Conservation (phyloP, 2,329 filamentous ascomycete species). For the Phialophora expanda region DNA sequence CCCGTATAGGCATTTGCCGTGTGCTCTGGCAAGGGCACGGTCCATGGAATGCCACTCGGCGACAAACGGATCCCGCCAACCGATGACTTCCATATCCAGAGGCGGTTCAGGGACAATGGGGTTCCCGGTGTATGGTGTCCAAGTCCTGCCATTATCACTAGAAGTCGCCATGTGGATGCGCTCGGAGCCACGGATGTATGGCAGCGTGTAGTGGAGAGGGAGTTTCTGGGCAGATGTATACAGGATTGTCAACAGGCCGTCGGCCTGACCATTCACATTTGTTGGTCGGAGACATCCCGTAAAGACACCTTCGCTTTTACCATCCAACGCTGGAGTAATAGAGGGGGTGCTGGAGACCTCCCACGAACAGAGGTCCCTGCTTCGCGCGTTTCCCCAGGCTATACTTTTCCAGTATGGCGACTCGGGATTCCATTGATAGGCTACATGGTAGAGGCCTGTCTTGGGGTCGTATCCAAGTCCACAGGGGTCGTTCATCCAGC, state of each 20-base stretch:
- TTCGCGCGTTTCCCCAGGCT: constrained; percentile 50
- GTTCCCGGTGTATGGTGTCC: constrained; percentile 46
- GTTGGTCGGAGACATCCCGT: constrained; percentile 48
- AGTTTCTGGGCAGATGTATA: constrained; percentile 51
- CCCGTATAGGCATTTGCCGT: constrained; percentile 47
- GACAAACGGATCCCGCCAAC: constrained; percentile 51
- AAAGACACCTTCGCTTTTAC: constrained; percentile 49
- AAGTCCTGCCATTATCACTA: constrained; percentile 46
- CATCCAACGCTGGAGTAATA: constrained; percentile 44
- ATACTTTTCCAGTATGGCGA: constrained; percentile 52
- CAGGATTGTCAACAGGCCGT: constrained; percentile 45
- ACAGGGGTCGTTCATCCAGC: constrained; percentile 54
- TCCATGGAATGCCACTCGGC: constrained; percentile 42
- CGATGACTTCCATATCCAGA: constrained; percentile 45
- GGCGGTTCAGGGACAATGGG: constrained; percentile 48
- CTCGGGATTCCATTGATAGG: constrained; percentile 52
- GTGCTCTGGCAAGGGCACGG: constrained; percentile 11
- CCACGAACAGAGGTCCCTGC: constrained; percentile 49
- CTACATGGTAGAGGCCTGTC: constrained; percentile 49
- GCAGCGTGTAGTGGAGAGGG: constrained; percentile 49
- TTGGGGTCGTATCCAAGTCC: constrained; percentile 48
- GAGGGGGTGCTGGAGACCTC: constrained; percentile 41
- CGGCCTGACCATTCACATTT: constrained; percentile 38
- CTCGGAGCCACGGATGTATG: constrained; percentile 47
- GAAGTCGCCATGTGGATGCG: constrained; percentile 49